Evolutionary conservation across 768 basidiomycete genomes (phyloP).

Genomic region (Mycena rebaudengoi): DNA sequence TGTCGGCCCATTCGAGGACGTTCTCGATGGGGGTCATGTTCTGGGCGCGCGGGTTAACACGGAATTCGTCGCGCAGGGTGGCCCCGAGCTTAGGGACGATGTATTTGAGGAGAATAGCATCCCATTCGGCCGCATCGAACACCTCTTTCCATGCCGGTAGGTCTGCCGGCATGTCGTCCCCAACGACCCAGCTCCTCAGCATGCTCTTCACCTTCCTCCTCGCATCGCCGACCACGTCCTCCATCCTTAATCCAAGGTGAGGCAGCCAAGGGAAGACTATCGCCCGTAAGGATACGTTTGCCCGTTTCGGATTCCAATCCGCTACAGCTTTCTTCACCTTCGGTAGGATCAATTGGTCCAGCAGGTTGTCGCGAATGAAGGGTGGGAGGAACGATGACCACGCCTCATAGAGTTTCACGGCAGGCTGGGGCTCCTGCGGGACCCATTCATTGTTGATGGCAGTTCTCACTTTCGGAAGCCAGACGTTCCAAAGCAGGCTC

Average conservation of each 20-base stretch:
- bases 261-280: constrained; percentile 98
- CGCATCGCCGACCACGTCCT: constrained; percentile 87
- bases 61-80: constrained; percentile 84
- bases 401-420: constrained; percentile 83
- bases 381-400: constrained; percentile 90
- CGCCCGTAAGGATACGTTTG: constrained; percentile 68
- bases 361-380: constrained; percentile 93
- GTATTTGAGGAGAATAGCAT: constrained; percentile 88
- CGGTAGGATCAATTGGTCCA: constrained; percentile 95
- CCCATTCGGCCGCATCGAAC: constrained; percentile 87
- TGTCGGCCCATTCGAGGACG: constrained; percentile 79
- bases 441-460: constrained; percentile 96
- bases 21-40: constrained; percentile 82
- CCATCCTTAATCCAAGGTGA: constrained; percentile 82
- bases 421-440: constrained; percentile 74
- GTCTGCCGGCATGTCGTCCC: constrained; percentile 80
- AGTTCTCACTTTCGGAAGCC: constrained; percentile 95
- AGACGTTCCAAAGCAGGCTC: constrained; percentile 91
- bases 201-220: constrained; percentile 85
- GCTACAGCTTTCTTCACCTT: constrained; percentile 87
- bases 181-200: constrained; percentile 76
- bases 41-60: constrained; percentile 90
- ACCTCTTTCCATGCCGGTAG: constrained; percentile 87
- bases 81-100: constrained; percentile 91
- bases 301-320: constrained; percentile 79